A percentile compares a stretch with the other conserved stretches of the same genome.
Conservation (phyloP, 73 alveolate genomes). For the Urostyla sp. region DNA sequence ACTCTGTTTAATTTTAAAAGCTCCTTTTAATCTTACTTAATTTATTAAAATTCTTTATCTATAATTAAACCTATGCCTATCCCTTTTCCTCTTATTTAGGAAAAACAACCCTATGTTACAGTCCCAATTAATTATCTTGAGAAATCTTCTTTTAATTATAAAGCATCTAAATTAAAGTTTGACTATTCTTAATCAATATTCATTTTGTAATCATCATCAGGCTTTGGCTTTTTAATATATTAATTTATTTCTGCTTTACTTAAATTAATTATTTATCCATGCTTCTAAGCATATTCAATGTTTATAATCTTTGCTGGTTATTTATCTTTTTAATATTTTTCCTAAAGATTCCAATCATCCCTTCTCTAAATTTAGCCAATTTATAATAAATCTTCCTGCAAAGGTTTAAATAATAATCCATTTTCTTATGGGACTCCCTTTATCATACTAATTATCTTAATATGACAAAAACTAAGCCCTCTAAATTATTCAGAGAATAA, state of each 20-base stretch:
- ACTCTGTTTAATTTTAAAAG: neutral
- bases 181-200: neutral
- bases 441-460: neutral
- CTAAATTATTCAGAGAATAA: neutral
- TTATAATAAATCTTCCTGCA: constrained; percentile 15
- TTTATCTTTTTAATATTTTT: neutral
- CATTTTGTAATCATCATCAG: neutral
- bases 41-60: neutral
- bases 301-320: neutral
- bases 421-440: constrained; percentile 43
- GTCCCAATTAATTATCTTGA: constrained; percentile 29
- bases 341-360: neutral
- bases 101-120: constrained; percentile 35
- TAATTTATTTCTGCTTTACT: no score
- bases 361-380: neutral
- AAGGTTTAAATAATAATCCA: constrained; percentile 8
- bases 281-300: neutral
- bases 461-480: no score
- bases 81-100: constrained; percentile 42
- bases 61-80: constrained; percentile 28
- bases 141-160: neutral
- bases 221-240: no score
- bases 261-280: constrained; percentile 2
- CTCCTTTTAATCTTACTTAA: neutral
- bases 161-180: no score